These are phyloP conservation scores for Talinum fruticosum DNA, from an alignment of 148 eudicot genomes.

Conservation along the genomic window DNA sequence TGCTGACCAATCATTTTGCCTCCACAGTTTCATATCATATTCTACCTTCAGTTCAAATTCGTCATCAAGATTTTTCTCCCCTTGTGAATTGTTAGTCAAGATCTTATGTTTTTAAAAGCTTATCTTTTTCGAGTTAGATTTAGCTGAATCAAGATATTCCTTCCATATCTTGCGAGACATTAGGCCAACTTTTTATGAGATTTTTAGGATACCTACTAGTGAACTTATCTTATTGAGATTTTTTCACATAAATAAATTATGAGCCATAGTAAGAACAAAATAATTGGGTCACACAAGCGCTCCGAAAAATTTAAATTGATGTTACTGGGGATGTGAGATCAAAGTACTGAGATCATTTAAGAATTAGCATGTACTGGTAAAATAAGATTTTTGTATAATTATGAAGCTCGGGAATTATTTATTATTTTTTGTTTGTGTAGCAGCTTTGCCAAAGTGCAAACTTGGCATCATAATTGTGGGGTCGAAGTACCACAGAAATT, in stretches of 20 bases:
- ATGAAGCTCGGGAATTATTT: neutral
- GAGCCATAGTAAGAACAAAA: neutral
- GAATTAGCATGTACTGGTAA: neutral
- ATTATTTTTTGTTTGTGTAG: neutral
- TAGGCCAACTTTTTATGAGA: too few relatives aligned
- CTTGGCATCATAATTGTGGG: neutral
- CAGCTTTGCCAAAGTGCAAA: neutral
- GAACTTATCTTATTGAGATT: neutral
- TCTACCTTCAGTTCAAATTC: neutral
- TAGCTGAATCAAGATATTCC: neutral
- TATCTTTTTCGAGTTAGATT: neutral
- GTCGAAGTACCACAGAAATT: neutral
- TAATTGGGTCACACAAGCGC: neutral
- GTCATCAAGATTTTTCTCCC: neutral
- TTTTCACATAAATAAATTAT: too few relatives aligned
- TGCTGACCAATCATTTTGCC: slow-evolving; percentile 1
- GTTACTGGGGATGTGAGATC: neutral
- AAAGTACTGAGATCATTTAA: neutral
- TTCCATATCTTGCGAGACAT: neutral
- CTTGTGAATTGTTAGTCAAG: neutral
- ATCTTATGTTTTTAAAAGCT: neutral
- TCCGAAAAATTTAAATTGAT: neutral
- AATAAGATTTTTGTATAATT: neutral
- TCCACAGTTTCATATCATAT: neutral
- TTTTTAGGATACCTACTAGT: neutral